Conservation (phyloP, 306 rosid species). For the Echinosophora koreensis region DNA sequence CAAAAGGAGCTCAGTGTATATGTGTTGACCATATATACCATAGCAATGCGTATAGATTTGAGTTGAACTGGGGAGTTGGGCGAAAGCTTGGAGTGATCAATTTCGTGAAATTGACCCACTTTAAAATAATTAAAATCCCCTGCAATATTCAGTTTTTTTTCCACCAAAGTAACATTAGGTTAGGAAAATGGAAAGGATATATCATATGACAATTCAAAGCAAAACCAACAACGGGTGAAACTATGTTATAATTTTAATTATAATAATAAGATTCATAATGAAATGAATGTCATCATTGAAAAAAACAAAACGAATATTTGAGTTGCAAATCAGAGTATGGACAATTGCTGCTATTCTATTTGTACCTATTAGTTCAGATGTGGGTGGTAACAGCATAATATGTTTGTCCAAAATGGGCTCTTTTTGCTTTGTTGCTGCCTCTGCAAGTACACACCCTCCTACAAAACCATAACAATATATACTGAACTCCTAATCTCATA, state of each 20-base stretch:
- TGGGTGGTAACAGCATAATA: constrained; percentile 50
- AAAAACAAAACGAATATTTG: not conserved
- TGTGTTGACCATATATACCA: constrained; percentile 55
- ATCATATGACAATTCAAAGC: not conserved
- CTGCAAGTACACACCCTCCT: constrained; percentile 59
- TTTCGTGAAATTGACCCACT: constrained; percentile 73
- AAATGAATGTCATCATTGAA: not conserved
- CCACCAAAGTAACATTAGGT: constrained; percentile 12
- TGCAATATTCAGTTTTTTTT: constrained; percentile 40
- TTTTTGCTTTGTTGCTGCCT: constrained; percentile 40
- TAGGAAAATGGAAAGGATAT: constrained; percentile 2
- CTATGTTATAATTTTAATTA: not conserved
- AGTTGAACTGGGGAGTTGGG: constrained; percentile 62
- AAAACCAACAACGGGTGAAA: constrained; percentile 7
- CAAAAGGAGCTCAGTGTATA: constrained; percentile 1
- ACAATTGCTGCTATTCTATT: not conserved
- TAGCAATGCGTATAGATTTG: constrained; percentile 63
- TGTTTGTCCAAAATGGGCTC: constrained; percentile 61
- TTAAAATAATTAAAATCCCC: constrained; percentile 57
- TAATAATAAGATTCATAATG: not conserved
- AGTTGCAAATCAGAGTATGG: not conserved
- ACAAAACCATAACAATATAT: not conserved
- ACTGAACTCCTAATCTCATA: constrained; percentile 1
- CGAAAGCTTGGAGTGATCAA: constrained; percentile 72
- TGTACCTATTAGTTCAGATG: constrained; percentile 54